Conservation (phyloP, 2,329 filamentous ascomycete species). For the Podosphaera xanthii region DNA sequence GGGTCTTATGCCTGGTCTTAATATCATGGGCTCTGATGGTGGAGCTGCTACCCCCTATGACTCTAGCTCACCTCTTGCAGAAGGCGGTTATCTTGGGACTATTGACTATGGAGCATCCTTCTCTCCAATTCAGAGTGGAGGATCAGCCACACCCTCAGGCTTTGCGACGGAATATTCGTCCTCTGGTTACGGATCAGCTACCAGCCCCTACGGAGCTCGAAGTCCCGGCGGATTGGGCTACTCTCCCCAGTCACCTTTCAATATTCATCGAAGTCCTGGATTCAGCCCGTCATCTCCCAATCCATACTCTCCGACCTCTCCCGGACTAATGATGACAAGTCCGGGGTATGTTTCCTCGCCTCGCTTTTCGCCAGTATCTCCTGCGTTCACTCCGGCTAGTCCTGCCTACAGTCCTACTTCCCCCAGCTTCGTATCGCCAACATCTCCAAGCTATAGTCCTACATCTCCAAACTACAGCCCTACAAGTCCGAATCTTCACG, state of each 20-base stretch:
- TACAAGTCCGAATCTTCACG: conserved; percentile 2
- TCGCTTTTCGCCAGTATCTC: conserved; percentile 34
- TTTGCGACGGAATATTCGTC: conserved; percentile 37
- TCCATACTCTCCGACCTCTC: conserved; percentile 26
- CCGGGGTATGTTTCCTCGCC: conserved; percentile 26
- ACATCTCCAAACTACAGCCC: conserved; percentile 2
- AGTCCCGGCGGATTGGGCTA: conserved; percentile 50
- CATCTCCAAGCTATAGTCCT: conserved; percentile 14
- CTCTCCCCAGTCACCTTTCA: conserved; percentile 41
- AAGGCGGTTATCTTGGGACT: conserved; percentile 45
- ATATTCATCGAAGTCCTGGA: conserved; percentile 12
- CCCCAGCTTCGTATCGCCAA: conserved; percentile 24
- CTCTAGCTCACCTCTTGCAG: conserved; percentile 55
- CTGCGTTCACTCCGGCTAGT: conserved; percentile 17
- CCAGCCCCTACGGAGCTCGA: conserved; percentile 36
- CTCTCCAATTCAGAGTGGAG: conserved; percentile 55
- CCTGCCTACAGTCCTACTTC: conserved; percentile 17
- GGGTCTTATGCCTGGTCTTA: conserved; percentile 59
- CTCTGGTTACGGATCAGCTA: conserved; percentile 23
- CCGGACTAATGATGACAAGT: conserved; percentile 30
- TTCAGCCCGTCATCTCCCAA: conserved; percentile 2
- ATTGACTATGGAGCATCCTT: conserved; percentile 37
- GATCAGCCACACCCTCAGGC: conserved; percentile 46
- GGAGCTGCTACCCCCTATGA: conserved; percentile 92
- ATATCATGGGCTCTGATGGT: conserved; percentile 51